Evolutionary conservation across 345 rosid species (phyloP).

Genomic region (Arabidopsis arenosa): DNA sequence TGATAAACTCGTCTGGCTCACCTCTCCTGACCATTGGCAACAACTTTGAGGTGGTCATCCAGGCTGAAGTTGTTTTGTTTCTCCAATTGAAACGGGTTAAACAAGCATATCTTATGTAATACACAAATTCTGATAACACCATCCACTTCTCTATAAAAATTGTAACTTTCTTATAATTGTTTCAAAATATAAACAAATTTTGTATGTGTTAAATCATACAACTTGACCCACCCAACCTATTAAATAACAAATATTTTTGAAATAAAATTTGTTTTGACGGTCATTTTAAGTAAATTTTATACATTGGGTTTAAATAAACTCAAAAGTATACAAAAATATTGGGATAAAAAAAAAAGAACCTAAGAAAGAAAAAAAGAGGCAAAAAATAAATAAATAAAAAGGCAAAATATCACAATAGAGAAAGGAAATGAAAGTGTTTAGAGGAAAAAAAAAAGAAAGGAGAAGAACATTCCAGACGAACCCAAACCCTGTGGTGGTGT

Average conservation of each 20-base stretch:
- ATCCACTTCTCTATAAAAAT: constrained; percentile 40
- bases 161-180: no score
- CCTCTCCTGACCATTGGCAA: no score
- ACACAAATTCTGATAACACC: constrained; percentile 69
- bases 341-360: constrained; percentile 33
- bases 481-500: constrained; percentile 37
- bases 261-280: no score
- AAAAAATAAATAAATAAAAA: background rate
- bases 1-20: constrained; percentile 3
- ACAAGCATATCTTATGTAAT: constrained; percentile 58
- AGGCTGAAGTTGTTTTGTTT: no score
- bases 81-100: background rate
- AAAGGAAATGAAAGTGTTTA: background rate
- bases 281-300: no score
- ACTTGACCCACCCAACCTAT: no score
- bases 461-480: constrained; percentile 41
- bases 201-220: no score
- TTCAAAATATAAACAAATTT: no score
- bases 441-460: background rate
- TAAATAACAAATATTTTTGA: no score
- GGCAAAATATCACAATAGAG: background rate
- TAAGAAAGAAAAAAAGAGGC: background rate
- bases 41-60: background rate
- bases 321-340: background rate
- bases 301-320: no score